Percentiles rank a stretch among this genome's conserved stretches.
phyloP scores from a whole-genome alignment of 352 stramenopile species.

The Aphanomyces cochlioides region DNA sequence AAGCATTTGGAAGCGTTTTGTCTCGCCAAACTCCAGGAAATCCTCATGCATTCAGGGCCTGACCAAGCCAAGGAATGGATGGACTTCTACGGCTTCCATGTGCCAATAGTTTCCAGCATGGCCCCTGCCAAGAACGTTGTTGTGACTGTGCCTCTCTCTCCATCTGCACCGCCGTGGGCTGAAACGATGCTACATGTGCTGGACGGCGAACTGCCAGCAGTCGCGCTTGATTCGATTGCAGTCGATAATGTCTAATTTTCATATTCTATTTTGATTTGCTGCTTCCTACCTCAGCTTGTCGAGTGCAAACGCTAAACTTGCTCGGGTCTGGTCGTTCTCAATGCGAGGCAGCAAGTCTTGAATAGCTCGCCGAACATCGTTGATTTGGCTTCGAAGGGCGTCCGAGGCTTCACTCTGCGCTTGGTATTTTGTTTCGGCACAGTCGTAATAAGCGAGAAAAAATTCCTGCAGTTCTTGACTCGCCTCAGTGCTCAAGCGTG shows the following conservation, averaged over 20 bases:
- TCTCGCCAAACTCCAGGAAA: conserved; percentile 11
- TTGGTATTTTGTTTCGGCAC: conserved; percentile 9
- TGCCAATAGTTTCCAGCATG: not conserved
- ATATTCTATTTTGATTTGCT: not conserved
- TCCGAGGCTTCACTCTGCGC: not conserved
- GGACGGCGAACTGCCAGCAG: not conserved
- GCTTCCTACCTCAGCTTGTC: not conserved
- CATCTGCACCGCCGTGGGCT: conserved; percentile 6
- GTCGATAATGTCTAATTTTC: conserved; percentile 7
- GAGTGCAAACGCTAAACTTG: not conserved
- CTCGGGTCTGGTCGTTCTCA: not conserved
- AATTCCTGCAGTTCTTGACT: conserved; percentile 7
- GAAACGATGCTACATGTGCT: conserved; percentile 10
- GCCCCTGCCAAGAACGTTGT: not conserved
- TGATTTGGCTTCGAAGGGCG: not conserved
- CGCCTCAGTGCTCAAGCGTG: not conserved
- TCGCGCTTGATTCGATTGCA: conserved; percentile 5
- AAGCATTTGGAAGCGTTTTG: conserved; percentile 1
- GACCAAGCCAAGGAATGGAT: conserved; percentile 1
- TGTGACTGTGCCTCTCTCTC: not conserved
- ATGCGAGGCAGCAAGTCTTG: not conserved
- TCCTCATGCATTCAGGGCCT: not conserved
- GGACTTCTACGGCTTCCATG: conserved; percentile 1
- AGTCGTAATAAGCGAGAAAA: conserved; percentile 14
- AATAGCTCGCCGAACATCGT: not conserved